Conservation (phyloP, 2,329 filamentous ascomycete species). For the Aspergillus pseudotamarii region DNA sequence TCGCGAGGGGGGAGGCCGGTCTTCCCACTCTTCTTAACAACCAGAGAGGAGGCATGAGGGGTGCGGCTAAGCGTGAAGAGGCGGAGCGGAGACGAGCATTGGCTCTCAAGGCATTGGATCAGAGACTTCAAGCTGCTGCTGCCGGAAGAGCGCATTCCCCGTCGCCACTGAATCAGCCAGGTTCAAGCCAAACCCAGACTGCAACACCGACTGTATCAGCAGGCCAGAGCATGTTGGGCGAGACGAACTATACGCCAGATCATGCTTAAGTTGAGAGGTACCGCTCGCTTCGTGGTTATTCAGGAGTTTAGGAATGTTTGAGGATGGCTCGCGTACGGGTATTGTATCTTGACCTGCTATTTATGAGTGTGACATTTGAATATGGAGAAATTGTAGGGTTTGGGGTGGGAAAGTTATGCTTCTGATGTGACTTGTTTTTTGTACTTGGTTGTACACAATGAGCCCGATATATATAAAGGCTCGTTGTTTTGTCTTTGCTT, state of each 20-base stretch:
- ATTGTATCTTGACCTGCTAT: background rate
- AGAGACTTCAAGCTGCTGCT: constrained; percentile 84
- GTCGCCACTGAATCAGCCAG: constrained; percentile 34
- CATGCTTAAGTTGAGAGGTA: constrained; percentile 38
- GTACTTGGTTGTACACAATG: background rate
- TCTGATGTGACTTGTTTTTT: background rate
- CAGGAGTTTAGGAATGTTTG: constrained; percentile 21
- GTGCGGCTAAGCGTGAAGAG: constrained; percentile 77
- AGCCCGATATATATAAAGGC: background rate
- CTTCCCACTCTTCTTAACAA: constrained; percentile 62
- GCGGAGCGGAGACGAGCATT: constrained; percentile 86
- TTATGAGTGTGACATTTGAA: background rate
- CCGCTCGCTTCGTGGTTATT: constrained; percentile 9
- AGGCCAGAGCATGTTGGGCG: constrained; percentile 64
- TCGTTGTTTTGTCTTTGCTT: background rate
- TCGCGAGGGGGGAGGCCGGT: constrained; percentile 63
- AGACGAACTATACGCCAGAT: constrained; percentile 71
- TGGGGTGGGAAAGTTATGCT: background rate
- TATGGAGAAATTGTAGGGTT: background rate
- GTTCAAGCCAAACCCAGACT: constrained; percentile 46
- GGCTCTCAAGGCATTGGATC: constrained; percentile 88
- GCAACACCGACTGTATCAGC: constrained; percentile 59
- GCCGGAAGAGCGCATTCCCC: constrained; percentile 52
- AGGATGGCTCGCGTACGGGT: constrained; percentile 9
- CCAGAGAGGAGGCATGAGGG: constrained; percentile 46